These are phyloP conservation scores for Trametes villosa DNA, from an alignment of 768 basidiomycete genomes.

Conservation along the genomic window DNA sequence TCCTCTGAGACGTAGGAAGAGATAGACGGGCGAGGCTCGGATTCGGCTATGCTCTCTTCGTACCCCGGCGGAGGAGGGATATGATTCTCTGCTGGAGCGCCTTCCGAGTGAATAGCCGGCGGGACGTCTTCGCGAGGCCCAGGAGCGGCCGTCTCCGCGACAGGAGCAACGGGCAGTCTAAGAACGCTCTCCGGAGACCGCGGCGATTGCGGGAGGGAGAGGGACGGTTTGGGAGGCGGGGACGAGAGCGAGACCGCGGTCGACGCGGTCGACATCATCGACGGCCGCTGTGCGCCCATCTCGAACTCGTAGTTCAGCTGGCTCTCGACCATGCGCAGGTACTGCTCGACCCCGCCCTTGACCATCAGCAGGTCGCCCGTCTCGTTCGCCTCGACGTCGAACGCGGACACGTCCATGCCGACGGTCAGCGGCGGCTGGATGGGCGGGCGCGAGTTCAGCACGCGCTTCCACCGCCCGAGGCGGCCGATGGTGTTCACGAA, in stretches of 20 bases:
- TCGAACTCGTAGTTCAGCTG: slow-evolving; percentile 21
- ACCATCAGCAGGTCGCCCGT: slow-evolving; percentile 63
- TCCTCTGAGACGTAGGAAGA: slow-evolving; percentile 18
- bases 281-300: slow-evolving; percentile 7
- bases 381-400: slow-evolving; percentile 69
- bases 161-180: slow-evolving; percentile 6
- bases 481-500: slow-evolving; percentile 84
- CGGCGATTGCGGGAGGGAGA: slow-evolving; percentile 21
- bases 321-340: slow-evolving; percentile 59
- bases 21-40: slow-evolving; percentile 14
- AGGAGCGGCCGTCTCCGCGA: slow-evolving; percentile 14
- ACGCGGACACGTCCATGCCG: slow-evolving; percentile 62
- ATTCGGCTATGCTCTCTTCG: slow-evolving; percentile 3
- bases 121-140: slow-evolving; percentile 13
- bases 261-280: slow-evolving; percentile 13
- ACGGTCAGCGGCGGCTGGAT: slow-evolving; percentile 41
- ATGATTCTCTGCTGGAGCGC: neutral
- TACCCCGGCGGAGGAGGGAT: slow-evolving; percentile 18
- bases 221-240: slow-evolving; percentile 2
- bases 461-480: slow-evolving; percentile 82
- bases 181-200: slow-evolving; percentile 20
- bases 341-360: slow-evolving; percentile 67
- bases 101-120: slow-evolving; percentile 9
- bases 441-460: slow-evolving; percentile 55
- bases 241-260: slow-evolving; percentile 11